These are phyloP conservation scores for Remersonia thermophila DNA, from an alignment of 2,329 filamentous ascomycete species.

Conservation along the genomic window DNA sequence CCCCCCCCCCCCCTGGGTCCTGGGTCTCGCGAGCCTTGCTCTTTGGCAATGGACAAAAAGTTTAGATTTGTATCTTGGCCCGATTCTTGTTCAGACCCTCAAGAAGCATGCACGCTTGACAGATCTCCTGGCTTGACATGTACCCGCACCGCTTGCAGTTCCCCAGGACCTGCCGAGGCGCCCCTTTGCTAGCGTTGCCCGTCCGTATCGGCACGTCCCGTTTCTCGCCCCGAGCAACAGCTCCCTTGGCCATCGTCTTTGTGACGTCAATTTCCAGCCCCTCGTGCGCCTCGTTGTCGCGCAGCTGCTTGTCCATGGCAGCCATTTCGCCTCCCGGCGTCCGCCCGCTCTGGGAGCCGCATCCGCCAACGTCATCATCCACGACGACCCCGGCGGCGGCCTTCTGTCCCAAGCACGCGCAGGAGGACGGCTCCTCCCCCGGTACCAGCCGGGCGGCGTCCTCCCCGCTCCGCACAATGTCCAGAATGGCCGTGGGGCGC, in stretches of 20 bases:
- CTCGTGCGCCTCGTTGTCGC: slow-evolving; percentile 48
- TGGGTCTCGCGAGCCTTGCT: not conserved
- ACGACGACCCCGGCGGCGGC: slow-evolving; percentile 25
- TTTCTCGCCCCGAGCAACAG: slow-evolving; percentile 10
- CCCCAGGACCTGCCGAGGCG: slow-evolving; percentile 53
- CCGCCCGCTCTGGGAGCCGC: slow-evolving; percentile 57
- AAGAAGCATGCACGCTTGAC: slow-evolving; percentile 83
- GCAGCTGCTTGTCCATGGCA: slow-evolving; percentile 63
- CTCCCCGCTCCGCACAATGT: slow-evolving; percentile 88
- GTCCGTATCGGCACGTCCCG: slow-evolving; percentile 17
- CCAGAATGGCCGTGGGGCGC: slow-evolving; percentile 82
- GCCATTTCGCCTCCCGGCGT: slow-evolving; percentile 66
- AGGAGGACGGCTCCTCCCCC: slow-evolving; percentile 35
- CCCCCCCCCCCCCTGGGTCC: no score
- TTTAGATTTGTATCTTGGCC: slow-evolving; percentile 42
- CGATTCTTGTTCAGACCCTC: slow-evolving; percentile 81
- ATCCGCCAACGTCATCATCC: slow-evolving; percentile 56
- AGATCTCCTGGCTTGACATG: slow-evolving; percentile 85
- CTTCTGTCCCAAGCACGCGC: slow-evolving; percentile 32
- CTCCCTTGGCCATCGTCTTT: slow-evolving; percentile 24
- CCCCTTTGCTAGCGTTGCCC: slow-evolving; percentile 17
- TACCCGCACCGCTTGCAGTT: slow-evolving; percentile 84
- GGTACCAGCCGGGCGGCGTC: slow-evolving; percentile 89
- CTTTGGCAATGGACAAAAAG: slow-evolving; percentile 7
- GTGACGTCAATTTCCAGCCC: slow-evolving; percentile 56